phyloP scores from a whole-genome alignment of 179 eudicot species.

The Sideroxylon spinosum region DNA sequence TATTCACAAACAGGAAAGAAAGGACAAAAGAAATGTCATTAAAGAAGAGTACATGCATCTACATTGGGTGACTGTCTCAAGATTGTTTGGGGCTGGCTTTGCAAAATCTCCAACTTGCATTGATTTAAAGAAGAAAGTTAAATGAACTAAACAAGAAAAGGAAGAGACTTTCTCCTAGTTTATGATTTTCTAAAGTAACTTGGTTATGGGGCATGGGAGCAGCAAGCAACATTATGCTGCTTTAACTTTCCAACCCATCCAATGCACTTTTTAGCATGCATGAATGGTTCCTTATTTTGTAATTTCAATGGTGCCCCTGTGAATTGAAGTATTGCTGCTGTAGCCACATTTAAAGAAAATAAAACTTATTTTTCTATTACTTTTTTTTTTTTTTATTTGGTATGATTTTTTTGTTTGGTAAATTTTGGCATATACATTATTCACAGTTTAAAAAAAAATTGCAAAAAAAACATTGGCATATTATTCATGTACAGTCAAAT shows the following conservation, averaged over 20 bases:
- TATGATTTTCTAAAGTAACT: not conserved
- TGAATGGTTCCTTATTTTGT: too few relatives aligned
- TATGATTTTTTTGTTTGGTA: too few relatives aligned
- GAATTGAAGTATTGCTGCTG: too few relatives aligned
- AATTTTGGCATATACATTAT: too few relatives aligned
- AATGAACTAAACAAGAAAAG: not conserved
- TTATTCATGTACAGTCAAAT: too few relatives aligned
- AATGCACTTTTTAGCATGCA: not conserved
- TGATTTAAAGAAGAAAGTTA: slow-evolving; percentile 6
- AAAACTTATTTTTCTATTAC: too few relatives aligned
- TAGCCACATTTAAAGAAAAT: not conserved
- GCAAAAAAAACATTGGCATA: too few relatives aligned
- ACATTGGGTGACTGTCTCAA: not conserved
- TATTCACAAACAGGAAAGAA: not conserved
- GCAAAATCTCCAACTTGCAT: not conserved
- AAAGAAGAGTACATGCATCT: not conserved
- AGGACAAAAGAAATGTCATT: not conserved
- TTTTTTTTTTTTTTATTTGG: too few relatives aligned
- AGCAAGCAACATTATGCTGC: slow-evolving; percentile 1
- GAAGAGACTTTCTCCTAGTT: not conserved
- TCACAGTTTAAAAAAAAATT: too few relatives aligned
- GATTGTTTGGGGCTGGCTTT: not conserved
- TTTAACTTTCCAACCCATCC: slow-evolving; percentile 8
- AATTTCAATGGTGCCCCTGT: too few relatives aligned
- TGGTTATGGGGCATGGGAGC: not conserved